Conservation (phyloP, 139 green algal species). For the Choricystis sp. region DNA sequence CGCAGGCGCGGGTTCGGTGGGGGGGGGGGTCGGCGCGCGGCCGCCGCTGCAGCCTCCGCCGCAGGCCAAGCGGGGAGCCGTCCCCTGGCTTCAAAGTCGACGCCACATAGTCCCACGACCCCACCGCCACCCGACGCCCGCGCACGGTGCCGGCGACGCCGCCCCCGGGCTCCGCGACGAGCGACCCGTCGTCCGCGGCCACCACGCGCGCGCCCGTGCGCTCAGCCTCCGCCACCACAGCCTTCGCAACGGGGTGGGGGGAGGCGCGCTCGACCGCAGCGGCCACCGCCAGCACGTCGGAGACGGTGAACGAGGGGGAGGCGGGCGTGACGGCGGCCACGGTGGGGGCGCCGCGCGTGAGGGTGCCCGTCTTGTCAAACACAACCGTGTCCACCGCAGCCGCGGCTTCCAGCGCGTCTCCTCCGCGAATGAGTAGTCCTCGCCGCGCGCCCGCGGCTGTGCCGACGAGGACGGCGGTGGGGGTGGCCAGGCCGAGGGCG, state of each 20-base stretch:
- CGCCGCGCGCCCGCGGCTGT: constrained; percentile 49
- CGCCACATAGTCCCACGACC: constrained; percentile 58
- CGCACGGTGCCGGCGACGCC: constrained; percentile 46
- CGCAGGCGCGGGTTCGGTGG: no score
- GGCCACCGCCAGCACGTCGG: constrained; percentile 42
- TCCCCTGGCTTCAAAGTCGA: neutral
- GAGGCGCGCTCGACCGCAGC: constrained; percentile 52
- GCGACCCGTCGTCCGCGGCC: constrained; percentile 30
- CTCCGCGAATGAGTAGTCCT: constrained; percentile 70
- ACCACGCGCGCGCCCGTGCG: constrained; percentile 2
- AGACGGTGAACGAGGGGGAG: constrained; percentile 2
- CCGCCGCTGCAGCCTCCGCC: no score
- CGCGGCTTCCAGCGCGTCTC: constrained; percentile 58
- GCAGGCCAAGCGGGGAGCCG: no score
- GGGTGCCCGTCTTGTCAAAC: constrained; percentile 92
- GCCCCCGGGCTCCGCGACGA: constrained; percentile 60
- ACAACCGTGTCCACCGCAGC: constrained; percentile 63
- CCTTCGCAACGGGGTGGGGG: constrained; percentile 53
- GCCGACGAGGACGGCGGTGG: constrained; percentile 82
- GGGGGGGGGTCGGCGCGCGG: no score
- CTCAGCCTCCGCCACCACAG: constrained; percentile 14
- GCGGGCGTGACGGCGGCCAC: constrained; percentile 21
- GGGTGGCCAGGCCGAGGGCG: constrained; percentile 78
- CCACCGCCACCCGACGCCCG: constrained; percentile 40
- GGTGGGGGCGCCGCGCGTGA: constrained; percentile 61